Base-by-base conservation (phyloP, 2,329 filamentous ascomycete genomes). In the Drechmeria coniospora region DNA sequence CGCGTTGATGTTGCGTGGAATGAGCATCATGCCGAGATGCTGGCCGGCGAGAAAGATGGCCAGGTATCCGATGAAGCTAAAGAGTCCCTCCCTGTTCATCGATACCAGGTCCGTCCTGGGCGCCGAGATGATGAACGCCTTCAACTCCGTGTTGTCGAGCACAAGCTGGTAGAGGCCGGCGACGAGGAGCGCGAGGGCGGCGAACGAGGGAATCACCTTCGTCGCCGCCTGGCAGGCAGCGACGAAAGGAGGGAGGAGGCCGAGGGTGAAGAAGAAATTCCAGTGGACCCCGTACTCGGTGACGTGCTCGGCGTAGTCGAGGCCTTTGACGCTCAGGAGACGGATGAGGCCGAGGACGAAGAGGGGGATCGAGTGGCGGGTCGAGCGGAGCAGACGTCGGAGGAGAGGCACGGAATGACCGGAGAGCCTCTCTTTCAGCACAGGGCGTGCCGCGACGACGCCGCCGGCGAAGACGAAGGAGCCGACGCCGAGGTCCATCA, bases 231-330 rank as follows among this genome's bases (percentile, higher is more conserved):
- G 81, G 34, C 87, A 81, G 0, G 90, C 50, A 16, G 87, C 84
- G 28, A 92, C 74, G 43, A 92, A 92, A 1, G 86, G 86, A 1
- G 87, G 83, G 15, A 98, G 58, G 26, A 94, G 68, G 5, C 75
- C 86, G 8, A 98, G 63, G 0, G 90, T 98, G 56, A 95, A 95
- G 65, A 98, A 98, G 54, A 98, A 98, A 53, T 98, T 98, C 90
- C 90, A 98, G 53, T 98, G 90, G 8, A 98, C 82, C 23, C 90
- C 90, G 47, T 98, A 98, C 49, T 98, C 90, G 10, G 82, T 84
- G 32, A 94, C 83, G 57, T 98, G 90, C 51, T 98, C 90, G 3
- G 86, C 86, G 48, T 98, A 98, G 48, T 95, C 84, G 17, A 94
- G 61, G 6, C 82, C 81, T 56, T 98, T 98, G 46, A 95, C 86